These are phyloP conservation scores for Evernia prunastri DNA, from an alignment of 495 filamentous ascomycete genomes.

Conservation along the genomic window DNA sequence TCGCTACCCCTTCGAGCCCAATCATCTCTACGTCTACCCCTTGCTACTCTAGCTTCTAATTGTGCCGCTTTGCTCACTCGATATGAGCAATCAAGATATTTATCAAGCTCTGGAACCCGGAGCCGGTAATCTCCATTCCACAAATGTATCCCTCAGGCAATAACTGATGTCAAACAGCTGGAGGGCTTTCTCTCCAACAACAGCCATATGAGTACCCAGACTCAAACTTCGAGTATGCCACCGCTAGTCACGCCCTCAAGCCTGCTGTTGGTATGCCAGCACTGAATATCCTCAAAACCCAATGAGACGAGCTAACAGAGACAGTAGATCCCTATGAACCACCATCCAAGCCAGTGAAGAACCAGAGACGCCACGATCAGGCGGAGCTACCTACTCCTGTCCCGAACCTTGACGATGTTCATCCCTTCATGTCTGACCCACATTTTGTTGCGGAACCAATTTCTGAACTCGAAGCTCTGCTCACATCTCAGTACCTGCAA, in stretches of 20 bases:
- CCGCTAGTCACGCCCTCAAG: background rate
- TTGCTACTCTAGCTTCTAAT: background rate
- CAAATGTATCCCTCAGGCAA: background rate
- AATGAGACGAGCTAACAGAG: background rate
- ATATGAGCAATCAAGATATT: background rate
- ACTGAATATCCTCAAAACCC: background rate
- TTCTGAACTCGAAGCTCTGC: background rate
- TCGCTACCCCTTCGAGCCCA: background rate
- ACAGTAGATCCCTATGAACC: background rate
- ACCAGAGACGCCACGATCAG: background rate
- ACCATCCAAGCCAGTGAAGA: background rate
- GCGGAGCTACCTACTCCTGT: background rate
- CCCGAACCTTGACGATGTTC: background rate
- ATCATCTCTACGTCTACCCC: too few species aligned
- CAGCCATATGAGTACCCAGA: slow-evolving; percentile 7
- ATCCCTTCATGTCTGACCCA: background rate
- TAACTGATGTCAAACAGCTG: background rate
- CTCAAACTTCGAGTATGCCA: slow-evolving; percentile 4
- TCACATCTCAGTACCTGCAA: background rate
- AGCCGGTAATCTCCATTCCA: background rate
- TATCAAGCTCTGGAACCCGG: background rate
- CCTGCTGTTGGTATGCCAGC: slow-evolving; percentile 1
- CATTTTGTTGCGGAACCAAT: background rate
- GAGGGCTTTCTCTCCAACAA: slow-evolving; percentile 1
- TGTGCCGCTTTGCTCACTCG: background rate